Base-by-base conservation (phyloP, 257 asterid species). In the Osmanthus fragrans region DNA sequence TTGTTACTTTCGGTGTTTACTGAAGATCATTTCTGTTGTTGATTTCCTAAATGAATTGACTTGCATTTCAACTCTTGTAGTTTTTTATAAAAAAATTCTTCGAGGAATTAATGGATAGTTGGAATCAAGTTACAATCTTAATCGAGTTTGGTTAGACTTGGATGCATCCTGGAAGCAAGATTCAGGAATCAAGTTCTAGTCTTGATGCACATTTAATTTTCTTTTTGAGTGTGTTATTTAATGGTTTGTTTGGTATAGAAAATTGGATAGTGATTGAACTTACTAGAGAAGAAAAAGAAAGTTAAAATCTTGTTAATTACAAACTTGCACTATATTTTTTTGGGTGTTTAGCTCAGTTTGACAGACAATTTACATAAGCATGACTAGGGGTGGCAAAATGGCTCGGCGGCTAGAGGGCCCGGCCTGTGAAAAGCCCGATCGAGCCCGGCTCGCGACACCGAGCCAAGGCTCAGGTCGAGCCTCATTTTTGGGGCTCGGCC, bases 1-100 rank as follows among this genome's bases (percentile, higher is more conserved):
- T 58, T 80, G 12, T 80, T 21, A 10, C 54, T 34, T 77, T 42
- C 11, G 5, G 34, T 80, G 71, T 71, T 63, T 33, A 27, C 32
- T 39, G 75, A 64, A 71, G 77, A 71, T 77, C 10, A 64, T 70
- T 72, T 60, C 19, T 71, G 75, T 27, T 74, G 83, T 75, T 79
- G 76, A 73, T 81, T 80, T 70, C 73, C 40, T 54, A 58, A 73
- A 82, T 73, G 73, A 40, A 73, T 21, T 51, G 11, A 70, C 25
- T 13, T 70, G n/a, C n/a, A n/a, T 7, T 60, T 60, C 32, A 10
- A 60, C 70, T 79, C 45, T 54, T 74, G n/a, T 36, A 21, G 27
- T n/a, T 7, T 18, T 51, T 51, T 18, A 19, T 4, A 54, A 54
- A n/a, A 47, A 45, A n/a, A 12, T 1, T 75, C 34, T 29, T 33